Evolutionary conservation across 805 yeast species (phyloP).

Genomic region (Saccharomycopsis guyanensis): DNA sequence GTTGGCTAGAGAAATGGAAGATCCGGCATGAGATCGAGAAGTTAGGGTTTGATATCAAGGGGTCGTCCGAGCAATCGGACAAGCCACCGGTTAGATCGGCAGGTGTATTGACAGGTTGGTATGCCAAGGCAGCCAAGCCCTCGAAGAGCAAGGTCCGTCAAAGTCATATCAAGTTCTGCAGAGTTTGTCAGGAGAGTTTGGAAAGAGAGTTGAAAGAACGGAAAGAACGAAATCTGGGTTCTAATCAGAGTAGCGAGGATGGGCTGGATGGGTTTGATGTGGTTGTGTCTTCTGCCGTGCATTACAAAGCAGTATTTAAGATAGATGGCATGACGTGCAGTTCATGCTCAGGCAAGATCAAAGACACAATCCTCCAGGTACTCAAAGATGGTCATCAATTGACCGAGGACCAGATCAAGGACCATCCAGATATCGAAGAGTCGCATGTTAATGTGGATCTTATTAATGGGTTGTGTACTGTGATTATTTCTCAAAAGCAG

Average conservation of each 20-base stretch:
- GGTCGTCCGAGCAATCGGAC: too few species aligned
- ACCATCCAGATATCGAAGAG: conserved; percentile 20
- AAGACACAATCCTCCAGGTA: conserved; percentile 32
- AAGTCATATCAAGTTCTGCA: conserved; percentile 2
- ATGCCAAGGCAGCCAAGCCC: too few species aligned
- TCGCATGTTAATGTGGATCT: conserved; percentile 40
- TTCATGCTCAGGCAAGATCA: conserved; percentile 45
- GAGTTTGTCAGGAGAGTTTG: conserved; percentile 1
- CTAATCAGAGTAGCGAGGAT: too few species aligned
- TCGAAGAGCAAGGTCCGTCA: not conserved
- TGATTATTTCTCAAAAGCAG: conserved; percentile 45
- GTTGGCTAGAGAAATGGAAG: too few species aligned
- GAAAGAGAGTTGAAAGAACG: too few species aligned
- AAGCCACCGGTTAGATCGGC: too few species aligned
- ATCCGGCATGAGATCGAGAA: not conserved
- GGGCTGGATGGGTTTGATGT: conserved; percentile 14
- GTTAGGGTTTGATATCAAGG: not conserved
- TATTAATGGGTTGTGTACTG: conserved; percentile 45
- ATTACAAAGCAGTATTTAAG: conserved; percentile 44
- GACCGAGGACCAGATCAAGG: too few species aligned
- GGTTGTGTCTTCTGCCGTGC: conserved; percentile 23
- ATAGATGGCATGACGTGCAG: conserved; percentile 68
- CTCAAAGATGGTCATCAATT: too few species aligned
- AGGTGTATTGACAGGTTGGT: too few species aligned
- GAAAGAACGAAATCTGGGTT: too few species aligned